A percentile compares a stretch with the other conserved stretches of the same genome.
phyloP scores from a whole-genome alignment of 306 rosid genomes.

The Pyrus communis region DNA sequence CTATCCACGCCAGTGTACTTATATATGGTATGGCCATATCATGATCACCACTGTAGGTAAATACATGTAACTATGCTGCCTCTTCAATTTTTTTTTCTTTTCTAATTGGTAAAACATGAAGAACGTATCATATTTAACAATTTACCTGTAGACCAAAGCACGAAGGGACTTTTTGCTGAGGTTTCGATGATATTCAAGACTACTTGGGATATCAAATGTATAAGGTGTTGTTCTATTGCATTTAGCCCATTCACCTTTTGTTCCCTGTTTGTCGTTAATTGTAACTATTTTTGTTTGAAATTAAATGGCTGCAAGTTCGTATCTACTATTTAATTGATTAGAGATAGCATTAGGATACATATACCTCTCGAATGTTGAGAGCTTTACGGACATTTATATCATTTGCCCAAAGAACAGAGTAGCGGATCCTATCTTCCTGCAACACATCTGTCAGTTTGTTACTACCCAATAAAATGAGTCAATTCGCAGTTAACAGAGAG shows the following conservation, averaged over 20 bases:
- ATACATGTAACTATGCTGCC: not conserved
- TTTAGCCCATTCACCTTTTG: not conserved
- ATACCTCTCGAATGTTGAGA: constrained; percentile 6
- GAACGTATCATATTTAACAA: not conserved
- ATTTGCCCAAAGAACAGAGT: not conserved
- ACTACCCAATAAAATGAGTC: not conserved
- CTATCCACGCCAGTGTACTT: constrained; percentile 34
- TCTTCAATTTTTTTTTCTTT: too few species aligned
- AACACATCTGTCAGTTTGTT: not conserved
- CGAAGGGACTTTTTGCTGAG: constrained; percentile 3
- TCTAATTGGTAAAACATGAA: not conserved
- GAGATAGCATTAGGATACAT: not conserved
- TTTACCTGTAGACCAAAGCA: not conserved
- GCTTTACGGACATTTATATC: constrained; percentile 1
- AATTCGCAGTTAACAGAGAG: too few species aligned
- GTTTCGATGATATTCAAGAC: not conserved
- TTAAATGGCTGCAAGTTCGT: not conserved
- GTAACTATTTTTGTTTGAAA: not conserved
- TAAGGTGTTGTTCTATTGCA: not conserved
- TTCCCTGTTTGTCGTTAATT: not conserved
- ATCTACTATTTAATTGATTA: not conserved
- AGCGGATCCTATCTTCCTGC: constrained; percentile 1
- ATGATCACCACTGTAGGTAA: constrained; percentile 32
- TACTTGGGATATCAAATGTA: not conserved
- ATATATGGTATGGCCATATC: constrained; percentile 26